Conservation (phyloP, 2,329 filamentous ascomycete species). For the Harringtonia lauricola region DNA sequence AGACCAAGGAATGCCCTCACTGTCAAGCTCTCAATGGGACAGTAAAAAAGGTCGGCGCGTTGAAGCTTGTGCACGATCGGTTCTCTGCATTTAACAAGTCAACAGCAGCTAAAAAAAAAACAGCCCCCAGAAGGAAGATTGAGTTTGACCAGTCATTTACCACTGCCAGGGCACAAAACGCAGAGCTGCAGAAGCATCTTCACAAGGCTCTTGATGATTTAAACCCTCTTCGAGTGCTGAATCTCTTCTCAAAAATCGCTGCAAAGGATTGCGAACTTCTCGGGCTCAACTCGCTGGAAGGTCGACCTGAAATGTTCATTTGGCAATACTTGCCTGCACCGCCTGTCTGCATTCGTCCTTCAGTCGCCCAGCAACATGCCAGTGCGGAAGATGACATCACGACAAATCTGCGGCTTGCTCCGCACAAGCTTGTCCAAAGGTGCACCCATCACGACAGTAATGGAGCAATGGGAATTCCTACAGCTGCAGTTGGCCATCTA, state of each 20-base stretch:
- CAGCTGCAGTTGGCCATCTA: constrained; percentile 95
- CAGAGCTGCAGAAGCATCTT: constrained; percentile 80
- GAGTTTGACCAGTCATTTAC: constrained; percentile 79
- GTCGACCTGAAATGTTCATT: constrained; percentile 89
- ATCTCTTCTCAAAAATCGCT: constrained; percentile 81
- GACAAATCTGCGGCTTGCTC: constrained; percentile 84
- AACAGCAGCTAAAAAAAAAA: constrained; percentile 83
- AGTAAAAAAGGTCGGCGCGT: constrained; percentile 81
- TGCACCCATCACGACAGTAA: constrained; percentile 74
- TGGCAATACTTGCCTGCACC: constrained; percentile 95
- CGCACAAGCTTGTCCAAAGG: constrained; percentile 73
- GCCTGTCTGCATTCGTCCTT: constrained; percentile 87
- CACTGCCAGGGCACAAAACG: constrained; percentile 64
- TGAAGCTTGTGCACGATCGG: constrained; percentile 91
- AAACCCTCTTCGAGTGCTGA: constrained; percentile 78
- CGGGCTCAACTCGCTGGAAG: constrained; percentile 75
- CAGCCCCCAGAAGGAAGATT: constrained; percentile 74
- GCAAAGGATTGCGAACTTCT: constrained; percentile 82
- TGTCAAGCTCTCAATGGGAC: constrained; percentile 80
- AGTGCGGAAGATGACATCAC: constrained; percentile 96
- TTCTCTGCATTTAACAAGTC: constrained; percentile 83
- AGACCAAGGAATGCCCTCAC: constrained; percentile 69
- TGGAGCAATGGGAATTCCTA: constrained; percentile 97
- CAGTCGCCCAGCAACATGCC: constrained; percentile 82
- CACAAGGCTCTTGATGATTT: constrained; percentile 90